Conservation (phyloP, 306 rosid genomes). For the Gynostemma pentaphyllum region DNA sequence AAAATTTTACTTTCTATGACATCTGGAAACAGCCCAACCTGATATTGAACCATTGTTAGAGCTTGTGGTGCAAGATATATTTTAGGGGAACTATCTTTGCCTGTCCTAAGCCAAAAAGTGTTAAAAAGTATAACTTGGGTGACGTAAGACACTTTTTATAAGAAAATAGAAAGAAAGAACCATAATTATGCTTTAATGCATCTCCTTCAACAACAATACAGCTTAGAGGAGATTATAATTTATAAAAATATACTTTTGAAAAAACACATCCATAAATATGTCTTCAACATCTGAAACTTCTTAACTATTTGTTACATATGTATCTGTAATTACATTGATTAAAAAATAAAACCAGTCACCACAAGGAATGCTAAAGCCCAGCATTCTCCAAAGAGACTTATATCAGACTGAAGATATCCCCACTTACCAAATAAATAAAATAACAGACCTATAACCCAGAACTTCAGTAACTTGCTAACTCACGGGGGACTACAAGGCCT, state of each 20-base stretch:
- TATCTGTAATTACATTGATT: too few species aligned
- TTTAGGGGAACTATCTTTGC: neutral
- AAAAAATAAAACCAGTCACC: too few species aligned
- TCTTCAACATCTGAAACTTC: too few species aligned
- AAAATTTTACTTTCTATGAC: conserved; percentile 74
- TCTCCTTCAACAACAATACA: neutral
- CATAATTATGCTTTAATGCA: neutral
- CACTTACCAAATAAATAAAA: too few species aligned
- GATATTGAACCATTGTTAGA: conserved; percentile 17
- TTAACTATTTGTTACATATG: too few species aligned
- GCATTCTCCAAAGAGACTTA: too few species aligned
- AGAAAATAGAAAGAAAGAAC: neutral
- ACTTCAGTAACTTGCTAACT: too few species aligned
- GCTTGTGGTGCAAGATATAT: neutral
- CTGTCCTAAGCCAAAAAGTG: neutral
- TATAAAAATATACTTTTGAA: neutral
- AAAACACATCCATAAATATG: neutral
- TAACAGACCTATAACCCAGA: too few species aligned
- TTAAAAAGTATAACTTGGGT: neutral
- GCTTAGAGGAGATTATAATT: neutral
- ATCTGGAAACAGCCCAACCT: conserved; percentile 99
- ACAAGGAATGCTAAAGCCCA: too few species aligned
- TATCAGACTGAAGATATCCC: too few species aligned
- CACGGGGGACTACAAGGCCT: too few species aligned
- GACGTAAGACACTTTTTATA: neutral